Conservation (phyloP, 495 filamentous ascomycete species). For the Neurospora sp. region DNA sequence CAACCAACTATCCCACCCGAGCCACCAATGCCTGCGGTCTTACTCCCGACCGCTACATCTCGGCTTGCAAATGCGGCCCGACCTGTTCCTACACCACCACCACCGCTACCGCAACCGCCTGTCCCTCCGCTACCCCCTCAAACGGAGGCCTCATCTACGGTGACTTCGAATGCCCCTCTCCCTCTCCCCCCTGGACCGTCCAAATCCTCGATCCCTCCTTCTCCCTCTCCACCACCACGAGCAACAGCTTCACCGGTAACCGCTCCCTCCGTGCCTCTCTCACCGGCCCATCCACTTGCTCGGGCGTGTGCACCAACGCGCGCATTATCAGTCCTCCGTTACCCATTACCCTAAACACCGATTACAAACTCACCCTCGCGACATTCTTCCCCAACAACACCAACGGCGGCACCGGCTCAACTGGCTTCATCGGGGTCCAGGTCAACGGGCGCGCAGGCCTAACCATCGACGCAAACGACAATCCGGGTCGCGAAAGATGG, state of each 20-base stretch:
- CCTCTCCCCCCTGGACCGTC: slow-evolving; percentile 8
- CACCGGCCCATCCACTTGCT: neutral
- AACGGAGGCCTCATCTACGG: slow-evolving; percentile 7
- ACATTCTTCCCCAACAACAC: neutral
- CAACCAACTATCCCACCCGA: slow-evolving; percentile 14
- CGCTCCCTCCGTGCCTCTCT: neutral
- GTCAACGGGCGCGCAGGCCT: neutral
- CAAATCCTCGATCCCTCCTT: slow-evolving; percentile 8
- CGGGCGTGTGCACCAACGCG: neutral
- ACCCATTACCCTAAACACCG: slow-evolving; percentile 1
- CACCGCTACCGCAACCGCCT: slow-evolving; percentile 2
- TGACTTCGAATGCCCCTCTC: slow-evolving; percentile 15
- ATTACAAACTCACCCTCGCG: slow-evolving; percentile 3
- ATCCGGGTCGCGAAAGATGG: neutral
- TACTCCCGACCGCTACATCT: slow-evolving; percentile 10
- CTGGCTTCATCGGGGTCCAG: neutral
- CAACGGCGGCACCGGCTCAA: neutral
- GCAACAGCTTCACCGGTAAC: neutral
- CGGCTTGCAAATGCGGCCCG: slow-evolving; percentile 12
- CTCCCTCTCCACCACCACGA: neutral
- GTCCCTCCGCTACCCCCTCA: slow-evolving; percentile 1
- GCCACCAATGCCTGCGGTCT: slow-evolving; percentile 13
- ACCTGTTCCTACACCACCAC: slow-evolving; percentile 7
- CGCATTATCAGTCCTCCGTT: neutral
- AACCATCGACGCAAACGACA: neutral